Percentiles rank a stretch among this genome's conserved stretches.
phyloP scores from a whole-genome alignment of 129 eudicot species.

The Arctium lappa region DNA sequence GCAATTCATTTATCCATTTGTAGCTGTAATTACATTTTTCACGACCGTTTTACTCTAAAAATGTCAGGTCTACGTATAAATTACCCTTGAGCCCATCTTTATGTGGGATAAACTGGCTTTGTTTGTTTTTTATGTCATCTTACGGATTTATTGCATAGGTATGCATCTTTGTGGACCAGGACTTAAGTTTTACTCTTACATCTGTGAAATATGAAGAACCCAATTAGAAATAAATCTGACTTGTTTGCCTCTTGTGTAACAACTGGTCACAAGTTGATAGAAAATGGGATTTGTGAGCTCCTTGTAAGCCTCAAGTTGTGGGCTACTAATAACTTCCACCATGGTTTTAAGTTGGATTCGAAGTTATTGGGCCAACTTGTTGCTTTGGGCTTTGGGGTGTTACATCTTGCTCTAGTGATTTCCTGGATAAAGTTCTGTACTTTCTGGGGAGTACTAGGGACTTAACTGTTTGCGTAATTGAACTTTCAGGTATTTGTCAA shows the following conservation, averaged over 20 bases:
- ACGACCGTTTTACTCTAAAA: neutral
- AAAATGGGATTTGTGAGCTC: too few species aligned
- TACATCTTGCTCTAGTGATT: neutral
- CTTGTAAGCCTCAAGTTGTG: too few species aligned
- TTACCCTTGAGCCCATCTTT: neutral
- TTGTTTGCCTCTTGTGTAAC: neutral
- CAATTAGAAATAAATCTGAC: neutral
- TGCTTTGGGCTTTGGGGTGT: too few species aligned
- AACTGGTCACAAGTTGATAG: too few species aligned
- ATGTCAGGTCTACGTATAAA: neutral
- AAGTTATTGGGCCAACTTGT: too few species aligned
- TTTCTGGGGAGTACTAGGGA: neutral
- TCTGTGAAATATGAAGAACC: neutral
- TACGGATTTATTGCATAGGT: too few species aligned
- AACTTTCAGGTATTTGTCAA: constrained; percentile 77
- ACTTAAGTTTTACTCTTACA: neutral
- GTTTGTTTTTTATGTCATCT: too few species aligned
- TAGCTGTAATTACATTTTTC: neutral
- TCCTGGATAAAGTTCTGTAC: neutral
- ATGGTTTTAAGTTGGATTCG: too few species aligned
- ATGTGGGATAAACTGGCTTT: too few species aligned
- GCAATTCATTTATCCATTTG: neutral
- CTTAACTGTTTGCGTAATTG: constrained; percentile 1
- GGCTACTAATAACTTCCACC: too few species aligned
- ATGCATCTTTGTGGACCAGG: neutral